Conservation (phyloP, 345 rosid species). For the Eucalyptus erythrocorys region DNA sequence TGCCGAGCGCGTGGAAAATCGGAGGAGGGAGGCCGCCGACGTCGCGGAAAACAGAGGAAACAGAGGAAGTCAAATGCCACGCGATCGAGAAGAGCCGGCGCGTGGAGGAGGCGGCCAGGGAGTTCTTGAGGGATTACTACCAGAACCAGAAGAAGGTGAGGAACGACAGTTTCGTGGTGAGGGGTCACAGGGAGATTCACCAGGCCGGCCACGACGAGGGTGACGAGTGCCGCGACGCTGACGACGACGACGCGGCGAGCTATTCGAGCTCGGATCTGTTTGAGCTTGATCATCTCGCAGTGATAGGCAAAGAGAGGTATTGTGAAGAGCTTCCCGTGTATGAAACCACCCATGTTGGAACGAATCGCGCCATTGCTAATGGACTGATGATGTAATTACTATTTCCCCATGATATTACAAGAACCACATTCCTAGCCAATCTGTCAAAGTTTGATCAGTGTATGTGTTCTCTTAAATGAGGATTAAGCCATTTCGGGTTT, state of each 20-base stretch:
- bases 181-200: background rate
- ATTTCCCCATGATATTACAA: background rate
- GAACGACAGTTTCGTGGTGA: background rate
- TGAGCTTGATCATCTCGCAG: slow-evolving; percentile 31
- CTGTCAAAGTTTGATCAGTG: background rate
- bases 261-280: slow-evolving; percentile 48
- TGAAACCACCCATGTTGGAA: slow-evolving; percentile 41
- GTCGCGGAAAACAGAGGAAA: background rate
- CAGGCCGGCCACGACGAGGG: background rate
- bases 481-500: background rate
- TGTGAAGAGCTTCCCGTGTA: slow-evolving; percentile 58
- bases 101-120: slow-evolving; percentile 32
- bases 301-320: slow-evolving; percentile 12
- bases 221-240: background rate
- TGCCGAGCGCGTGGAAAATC: slow-evolving; percentile 24
- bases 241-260: slow-evolving; percentile 31
- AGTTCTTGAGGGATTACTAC: slow-evolving; percentile 26
- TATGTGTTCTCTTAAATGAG: background rate
- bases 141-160: slow-evolving; percentile 18
- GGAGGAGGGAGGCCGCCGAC: slow-evolving; percentile 21
- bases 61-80: background rate
- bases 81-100: slow-evolving; percentile 15
- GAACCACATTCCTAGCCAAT: background rate
- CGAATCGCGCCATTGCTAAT: slow-evolving; percentile 51
- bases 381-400: slow-evolving; percentile 6